Conservation (phyloP, 768 basidiomycete genomes). For the Serendipita sp. region DNA sequence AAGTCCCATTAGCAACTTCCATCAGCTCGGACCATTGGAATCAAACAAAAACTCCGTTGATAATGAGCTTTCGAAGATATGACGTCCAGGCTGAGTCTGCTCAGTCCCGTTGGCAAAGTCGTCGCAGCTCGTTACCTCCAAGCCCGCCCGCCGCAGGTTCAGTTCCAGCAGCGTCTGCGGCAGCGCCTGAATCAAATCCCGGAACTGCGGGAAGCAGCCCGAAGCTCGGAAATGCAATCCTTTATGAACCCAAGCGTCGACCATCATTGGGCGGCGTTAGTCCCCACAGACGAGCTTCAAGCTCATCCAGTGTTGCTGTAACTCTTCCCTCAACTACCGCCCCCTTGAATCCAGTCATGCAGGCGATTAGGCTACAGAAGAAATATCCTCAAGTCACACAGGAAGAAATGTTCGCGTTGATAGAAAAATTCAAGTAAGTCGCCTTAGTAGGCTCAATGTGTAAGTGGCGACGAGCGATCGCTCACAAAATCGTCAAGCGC, state of each 20-base stretch:
- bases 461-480: background rate
- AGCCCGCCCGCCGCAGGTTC: background rate
- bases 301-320: background rate
- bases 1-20: too few relatives aligned
- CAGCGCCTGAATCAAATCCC: background rate
- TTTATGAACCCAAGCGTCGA: background rate
- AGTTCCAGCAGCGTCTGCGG: background rate
- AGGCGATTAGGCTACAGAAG: conserved; percentile 73
- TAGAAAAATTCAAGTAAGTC: conserved; percentile 90
- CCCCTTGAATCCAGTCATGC: conserved; percentile 31
- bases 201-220: background rate
- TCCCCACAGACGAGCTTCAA: background rate
- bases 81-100: background rate
- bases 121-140: background rate
- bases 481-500: conserved; percentile 27
- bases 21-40: too few relatives aligned
- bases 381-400: conserved; percentile 82
- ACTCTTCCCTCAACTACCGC: background rate
- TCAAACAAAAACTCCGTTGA: background rate
- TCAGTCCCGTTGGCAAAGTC: background rate
- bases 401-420: conserved; percentile 89
- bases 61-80: background rate
- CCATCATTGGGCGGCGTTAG: background rate
- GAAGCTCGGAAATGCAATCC: background rate
- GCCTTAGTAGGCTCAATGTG: background rate